Evolutionary conservation across 2,329 filamentous ascomycete genomes (phyloP).

Genomic region (Exophiala xenobiotica): DNA sequence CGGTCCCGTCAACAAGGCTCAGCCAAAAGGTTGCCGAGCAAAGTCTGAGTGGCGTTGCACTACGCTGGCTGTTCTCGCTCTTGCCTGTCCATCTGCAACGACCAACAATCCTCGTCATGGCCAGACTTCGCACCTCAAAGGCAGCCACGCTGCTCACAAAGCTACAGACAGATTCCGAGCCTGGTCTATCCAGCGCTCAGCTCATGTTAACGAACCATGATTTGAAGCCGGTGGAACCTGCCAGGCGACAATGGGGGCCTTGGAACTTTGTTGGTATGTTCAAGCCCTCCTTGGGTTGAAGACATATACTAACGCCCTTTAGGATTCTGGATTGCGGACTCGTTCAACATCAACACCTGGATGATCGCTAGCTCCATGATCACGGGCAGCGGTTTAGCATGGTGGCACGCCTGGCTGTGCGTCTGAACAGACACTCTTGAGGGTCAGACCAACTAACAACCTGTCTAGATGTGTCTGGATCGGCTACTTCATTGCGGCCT

Average conservation of each 20-base stretch:
- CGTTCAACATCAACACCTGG: constrained; percentile 40
- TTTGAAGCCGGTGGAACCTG: constrained; percentile 42
- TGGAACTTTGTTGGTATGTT: constrained; percentile 37
- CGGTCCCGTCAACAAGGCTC: not conserved
- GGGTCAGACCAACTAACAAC: not conserved
- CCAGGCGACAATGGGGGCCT: constrained; percentile 39
- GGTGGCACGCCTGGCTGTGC: constrained; percentile 44
- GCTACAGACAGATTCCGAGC: constrained; percentile 71
- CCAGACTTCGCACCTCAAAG: constrained; percentile 5
- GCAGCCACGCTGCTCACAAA: constrained; percentile 41
- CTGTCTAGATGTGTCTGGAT: constrained; percentile 33
- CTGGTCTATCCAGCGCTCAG: constrained; percentile 61
- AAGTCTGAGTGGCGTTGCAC: not conserved
- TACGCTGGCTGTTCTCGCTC: constrained; percentile 2
- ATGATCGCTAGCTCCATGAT: constrained; percentile 41
- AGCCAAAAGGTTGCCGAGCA: not conserved
- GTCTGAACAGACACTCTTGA: constrained; percentile 10
- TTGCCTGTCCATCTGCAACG: constrained; percentile 7
- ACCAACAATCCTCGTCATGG: not conserved
- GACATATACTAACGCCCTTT: constrained; percentile 38
- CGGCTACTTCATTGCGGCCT: constrained; percentile 40
- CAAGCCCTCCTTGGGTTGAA: too few species aligned
- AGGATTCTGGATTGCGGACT: constrained; percentile 56
- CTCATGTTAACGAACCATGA: constrained; percentile 52
- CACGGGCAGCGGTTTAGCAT: constrained; percentile 45